Evolutionary conservation across 257 asterid species (phyloP), one percentile per base, ranked within the genome.

Genomic region (Lycium barbarum): DNA sequence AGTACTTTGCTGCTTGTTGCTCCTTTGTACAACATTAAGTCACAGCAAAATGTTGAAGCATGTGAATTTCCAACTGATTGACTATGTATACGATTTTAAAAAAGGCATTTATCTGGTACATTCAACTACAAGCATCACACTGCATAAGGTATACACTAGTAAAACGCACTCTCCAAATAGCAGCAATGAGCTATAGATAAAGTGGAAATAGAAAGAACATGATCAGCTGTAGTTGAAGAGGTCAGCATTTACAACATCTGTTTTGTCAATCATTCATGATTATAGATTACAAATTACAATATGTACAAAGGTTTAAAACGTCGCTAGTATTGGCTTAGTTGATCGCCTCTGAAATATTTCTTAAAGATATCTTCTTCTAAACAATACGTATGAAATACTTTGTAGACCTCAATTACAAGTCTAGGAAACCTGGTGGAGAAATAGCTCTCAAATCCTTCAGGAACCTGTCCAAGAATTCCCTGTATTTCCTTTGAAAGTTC

Each of bases 401-500:
- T 85, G 79, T 93, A 92, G 43, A 95, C 98, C 85, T 94, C 93
- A 33, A 94, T 91, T 2, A 94, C 71, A 38, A 95, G 97, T 80
- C 87, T 89, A 26, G 99, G 98, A 80, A 93, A 94, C 74, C 98
- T 87, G 67, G 85, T 79, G 14, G 98, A 91, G 84, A 95, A 95
- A 83, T 95, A 95, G 9, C 82, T 62, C 84, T 93, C 92, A 86
- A 94, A 95, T 17, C 98, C 99, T 59, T 93, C 97, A 18, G 99
- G 99, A 57, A 94, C 90, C 12, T 91, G 81, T 43, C 98, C 99
- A 67, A 95, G 67, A 18, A 94, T 78, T 35, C 62, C 89, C 70
- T 92, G 99, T 57, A 94, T 91, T 83, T 94, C 97, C 68, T 85
- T 88, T 2, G 99, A 81, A 36, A 94, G 96, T 83, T 95, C 99